phyloP scores from a whole-genome alignment of 176 grass and related monocot species.

The Phyllostachys edulis region DNA sequence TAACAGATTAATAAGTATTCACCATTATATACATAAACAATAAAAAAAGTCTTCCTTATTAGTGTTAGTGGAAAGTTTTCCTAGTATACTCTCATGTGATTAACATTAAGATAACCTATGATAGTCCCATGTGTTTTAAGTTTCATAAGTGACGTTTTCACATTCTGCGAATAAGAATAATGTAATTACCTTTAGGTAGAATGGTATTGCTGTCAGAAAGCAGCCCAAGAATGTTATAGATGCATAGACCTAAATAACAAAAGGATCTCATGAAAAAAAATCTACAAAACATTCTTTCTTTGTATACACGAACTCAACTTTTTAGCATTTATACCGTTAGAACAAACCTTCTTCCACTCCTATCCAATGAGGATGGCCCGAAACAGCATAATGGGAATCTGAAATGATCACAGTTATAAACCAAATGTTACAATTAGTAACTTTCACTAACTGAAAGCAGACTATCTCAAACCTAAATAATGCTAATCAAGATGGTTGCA shows the following conservation, averaged over 20 bases:
- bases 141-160: background rate
- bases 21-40: no score
- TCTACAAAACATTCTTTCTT: conserved; percentile 23
- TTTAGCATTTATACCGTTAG: conserved; percentile 61
- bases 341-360: conserved; percentile 68
- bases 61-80: no score
- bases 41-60: no score
- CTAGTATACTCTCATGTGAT: no score
- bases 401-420: conserved; percentile 47
- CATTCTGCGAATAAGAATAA: background rate
- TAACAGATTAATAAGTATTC: no score
- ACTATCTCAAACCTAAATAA: conserved; percentile 58
- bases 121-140: no score
- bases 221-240: conserved; percentile 67
- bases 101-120: no score
- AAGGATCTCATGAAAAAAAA: conserved; percentile 39
- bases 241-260: conserved; percentile 59
- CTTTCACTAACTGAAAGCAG: background rate
- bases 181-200: conserved; percentile 65
- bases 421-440: conserved; percentile 35
- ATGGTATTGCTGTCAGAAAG: conserved; percentile 64
- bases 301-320: conserved; percentile 32
- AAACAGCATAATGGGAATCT: conserved; percentile 71
- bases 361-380: conserved; percentile 76
- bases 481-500: conserved; percentile 60